phyloP scores from a whole-genome alignment of 208 protist species.

The Acanthamoeba healyi region DNA sequence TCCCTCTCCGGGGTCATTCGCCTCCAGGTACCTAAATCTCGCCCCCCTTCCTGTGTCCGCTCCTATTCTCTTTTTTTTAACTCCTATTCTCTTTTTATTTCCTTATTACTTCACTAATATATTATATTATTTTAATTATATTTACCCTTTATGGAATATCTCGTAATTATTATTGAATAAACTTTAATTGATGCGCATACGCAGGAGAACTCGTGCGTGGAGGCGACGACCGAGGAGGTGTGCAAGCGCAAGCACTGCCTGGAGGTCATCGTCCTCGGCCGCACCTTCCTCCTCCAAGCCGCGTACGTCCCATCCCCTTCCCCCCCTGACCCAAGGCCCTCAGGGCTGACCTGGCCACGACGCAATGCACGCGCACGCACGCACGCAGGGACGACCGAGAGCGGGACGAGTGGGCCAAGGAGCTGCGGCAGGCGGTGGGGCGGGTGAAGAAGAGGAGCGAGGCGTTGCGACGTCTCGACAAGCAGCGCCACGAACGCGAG shows the following conservation, averaged over 20 bases:
- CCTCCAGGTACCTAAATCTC: neutral
- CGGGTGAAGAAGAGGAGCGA: neutral
- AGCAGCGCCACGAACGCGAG: slow-evolving; percentile 28
- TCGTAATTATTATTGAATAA: neutral
- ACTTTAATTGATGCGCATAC: neutral
- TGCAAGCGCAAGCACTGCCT: slow-evolving; percentile 46
- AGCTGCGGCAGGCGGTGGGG: neutral
- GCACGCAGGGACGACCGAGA: neutral
- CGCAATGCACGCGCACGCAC: neutral
- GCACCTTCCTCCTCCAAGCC: slow-evolving; percentile 49
- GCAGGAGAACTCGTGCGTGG: slow-evolving; percentile 25
- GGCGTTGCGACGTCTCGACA: neutral
- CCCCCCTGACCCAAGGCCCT: too few relatives aligned
- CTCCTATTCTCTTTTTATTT: neutral
- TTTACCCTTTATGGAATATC: too few relatives aligned
- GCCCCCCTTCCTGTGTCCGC: neutral
- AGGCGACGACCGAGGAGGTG: neutral
- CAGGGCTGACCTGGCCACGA: neutral
- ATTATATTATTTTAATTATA: too few relatives aligned
- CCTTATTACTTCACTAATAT: neutral
- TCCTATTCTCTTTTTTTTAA: too few relatives aligned
- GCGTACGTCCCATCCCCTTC: too few relatives aligned
- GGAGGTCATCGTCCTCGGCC: slow-evolving; percentile 28
- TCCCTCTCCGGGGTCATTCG: slow-evolving; percentile 17
- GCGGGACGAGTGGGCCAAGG: slow-evolving; percentile 11